Percentiles rank a stretch among this genome's conserved stretches.
Evolutionary conservation across 768 basidiomycete species (phyloP).

Genomic region (Clitopilus passeckerianus): DNA sequence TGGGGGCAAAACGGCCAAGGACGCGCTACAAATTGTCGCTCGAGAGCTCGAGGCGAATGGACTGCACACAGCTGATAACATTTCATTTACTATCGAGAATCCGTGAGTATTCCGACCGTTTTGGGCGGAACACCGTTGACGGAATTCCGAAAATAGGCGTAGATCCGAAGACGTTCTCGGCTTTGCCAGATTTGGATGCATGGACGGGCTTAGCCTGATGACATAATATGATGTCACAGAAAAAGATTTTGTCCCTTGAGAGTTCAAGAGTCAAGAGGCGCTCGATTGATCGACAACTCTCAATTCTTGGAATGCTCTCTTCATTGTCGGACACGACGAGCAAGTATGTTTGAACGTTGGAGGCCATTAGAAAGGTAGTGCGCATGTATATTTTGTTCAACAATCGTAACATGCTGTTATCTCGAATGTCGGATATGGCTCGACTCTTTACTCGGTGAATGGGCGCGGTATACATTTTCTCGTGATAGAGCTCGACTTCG

Average conservation of each 20-base stretch:
- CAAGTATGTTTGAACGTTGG: neutral
- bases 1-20: conserved; percentile 42
- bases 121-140: conserved; percentile 12
- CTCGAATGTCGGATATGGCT: neutral
- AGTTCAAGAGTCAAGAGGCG: conserved; percentile 1
- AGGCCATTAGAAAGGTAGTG: neutral
- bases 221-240: conserved; percentile 35
- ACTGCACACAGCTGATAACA: conserved; percentile 30
- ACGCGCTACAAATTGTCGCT: conserved; percentile 54
- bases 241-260: conserved; percentile 35
- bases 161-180: conserved; percentile 43
- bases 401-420: neutral
- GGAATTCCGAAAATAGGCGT: conserved; percentile 24
- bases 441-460: conserved; percentile 26
- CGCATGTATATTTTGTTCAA: neutral
- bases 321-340: conserved; percentile 10
- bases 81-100: conserved; percentile 25
- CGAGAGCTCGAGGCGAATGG: conserved; percentile 61
- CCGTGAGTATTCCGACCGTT: conserved; percentile 34
- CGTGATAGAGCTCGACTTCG: conserved; percentile 6
- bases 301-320: conserved; percentile 1
- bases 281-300: neutral
- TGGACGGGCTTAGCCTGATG: conserved; percentile 52
- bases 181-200: conserved; percentile 53
- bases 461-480: conserved; percentile 31